phyloP scores from a whole-genome alignment of 345 rosid genomes.

The Linum usitatissimum region DNA sequence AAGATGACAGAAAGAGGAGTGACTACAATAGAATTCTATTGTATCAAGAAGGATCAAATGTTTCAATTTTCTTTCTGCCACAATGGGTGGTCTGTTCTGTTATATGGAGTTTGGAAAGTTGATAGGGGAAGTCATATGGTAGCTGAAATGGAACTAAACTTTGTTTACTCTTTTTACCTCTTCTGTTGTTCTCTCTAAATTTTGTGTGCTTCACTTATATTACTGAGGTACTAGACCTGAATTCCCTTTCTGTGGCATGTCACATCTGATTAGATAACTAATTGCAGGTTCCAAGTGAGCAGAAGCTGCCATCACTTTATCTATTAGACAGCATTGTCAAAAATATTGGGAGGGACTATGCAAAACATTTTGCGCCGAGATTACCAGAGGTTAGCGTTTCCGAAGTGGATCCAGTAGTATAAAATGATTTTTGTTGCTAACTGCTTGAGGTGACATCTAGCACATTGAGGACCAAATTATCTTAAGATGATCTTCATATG shows the following conservation, averaged over 20 bases:
- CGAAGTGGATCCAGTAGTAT: background rate
- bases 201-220: background rate
- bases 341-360: constrained; percentile 91
- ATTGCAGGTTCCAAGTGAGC: constrained; percentile 97
- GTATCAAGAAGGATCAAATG: too few species aligned
- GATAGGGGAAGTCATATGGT: background rate
- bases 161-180: too few species aligned
- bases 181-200: background rate
- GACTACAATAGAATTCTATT: background rate
- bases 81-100: background rate
- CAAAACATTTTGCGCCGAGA: constrained; percentile 66
- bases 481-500: too few species aligned
- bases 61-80: background rate
- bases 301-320: constrained; percentile 95
- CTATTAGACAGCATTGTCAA: constrained; percentile 98
- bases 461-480: too few species aligned
- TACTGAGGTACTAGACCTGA: background rate
- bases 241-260: background rate
- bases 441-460: background rate
- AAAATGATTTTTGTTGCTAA: too few species aligned
- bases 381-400: constrained; percentile 69
- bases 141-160: background rate
- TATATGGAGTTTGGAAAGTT: background rate
- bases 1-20: background rate
- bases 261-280: constrained; percentile 36